These are phyloP conservation scores for Botrytis porri DNA, from an alignment of 2,329 filamentous ascomycete species.

Conservation along the genomic window DNA sequence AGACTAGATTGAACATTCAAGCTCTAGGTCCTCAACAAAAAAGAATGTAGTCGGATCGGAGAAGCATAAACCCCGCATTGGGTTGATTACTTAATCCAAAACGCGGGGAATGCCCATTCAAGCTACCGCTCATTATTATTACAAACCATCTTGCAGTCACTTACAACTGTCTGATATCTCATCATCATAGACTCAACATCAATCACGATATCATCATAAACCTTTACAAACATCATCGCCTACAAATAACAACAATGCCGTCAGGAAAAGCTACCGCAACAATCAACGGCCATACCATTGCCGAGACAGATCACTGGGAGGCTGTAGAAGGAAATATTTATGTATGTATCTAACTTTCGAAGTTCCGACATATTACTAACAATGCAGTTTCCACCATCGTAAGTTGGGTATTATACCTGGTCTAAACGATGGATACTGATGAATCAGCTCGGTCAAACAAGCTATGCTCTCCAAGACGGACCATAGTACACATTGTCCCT, in stretches of 20 bases:
- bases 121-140: conserved; percentile 19
- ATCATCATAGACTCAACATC: neutral
- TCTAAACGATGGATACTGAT: neutral
- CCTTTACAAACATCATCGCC: neutral
- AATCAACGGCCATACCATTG: conserved; percentile 45
- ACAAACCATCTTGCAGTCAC: conserved; percentile 3
- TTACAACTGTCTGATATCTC: neutral
- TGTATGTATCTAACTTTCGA: conserved; percentile 35
- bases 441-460: conserved; percentile 40
- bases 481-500: conserved; percentile 44
- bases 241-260: conserved; percentile 21
- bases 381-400: conserved; percentile 40
- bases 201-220: neutral
- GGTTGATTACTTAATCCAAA: neutral
- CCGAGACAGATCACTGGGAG: conserved; percentile 46
- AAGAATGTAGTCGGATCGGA: neutral
- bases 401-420: conserved; percentile 19
- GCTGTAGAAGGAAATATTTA: conserved; percentile 50
- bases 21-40: neutral
- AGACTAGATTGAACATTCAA: neutral
- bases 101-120: neutral
- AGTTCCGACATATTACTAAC: conserved; percentile 19
- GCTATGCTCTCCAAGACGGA: conserved; percentile 43
- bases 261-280: conserved; percentile 39
- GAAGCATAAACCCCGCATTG: neutral